These are phyloP conservation scores for Barnettozyma botsteinii DNA, from an alignment of 805 yeast species.

Conservation along the genomic window DNA sequence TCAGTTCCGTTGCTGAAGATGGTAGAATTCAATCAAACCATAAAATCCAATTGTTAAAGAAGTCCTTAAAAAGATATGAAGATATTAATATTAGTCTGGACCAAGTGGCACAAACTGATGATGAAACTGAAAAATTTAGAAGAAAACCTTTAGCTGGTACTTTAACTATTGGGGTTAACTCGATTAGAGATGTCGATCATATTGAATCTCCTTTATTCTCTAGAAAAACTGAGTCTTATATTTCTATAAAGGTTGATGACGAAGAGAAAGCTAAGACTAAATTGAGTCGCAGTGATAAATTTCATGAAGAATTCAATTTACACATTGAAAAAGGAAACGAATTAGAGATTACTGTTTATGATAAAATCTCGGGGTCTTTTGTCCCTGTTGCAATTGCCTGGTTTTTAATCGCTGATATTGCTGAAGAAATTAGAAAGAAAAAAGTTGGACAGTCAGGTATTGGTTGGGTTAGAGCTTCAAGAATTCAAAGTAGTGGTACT, in stretches of 20 bases:
- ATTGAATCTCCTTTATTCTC: slow-evolving; percentile 77
- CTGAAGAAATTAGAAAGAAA: slow-evolving; percentile 90
- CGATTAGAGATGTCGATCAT: slow-evolving; percentile 88
- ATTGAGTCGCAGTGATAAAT: slow-evolving; percentile 67
- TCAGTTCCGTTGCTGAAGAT: slow-evolving; percentile 82
- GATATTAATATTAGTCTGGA: slow-evolving; percentile 72
- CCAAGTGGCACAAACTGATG: slow-evolving; percentile 54
- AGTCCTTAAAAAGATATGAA: slow-evolving; percentile 80
- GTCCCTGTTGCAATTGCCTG: slow-evolving; percentile 91
- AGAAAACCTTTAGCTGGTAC: slow-evolving; percentile 82
- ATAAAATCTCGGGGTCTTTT: slow-evolving; percentile 56
- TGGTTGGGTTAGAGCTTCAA: slow-evolving; percentile 87
- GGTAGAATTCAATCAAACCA: slow-evolving; percentile 81
- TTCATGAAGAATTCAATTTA: slow-evolving; percentile 78
- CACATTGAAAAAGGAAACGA: slow-evolving; percentile 90
- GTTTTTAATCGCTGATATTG: slow-evolving; percentile 85
- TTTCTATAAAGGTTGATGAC: slow-evolving; percentile 82
- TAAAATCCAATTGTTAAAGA: slow-evolving; percentile 76
- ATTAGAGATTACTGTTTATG: slow-evolving; percentile 82
- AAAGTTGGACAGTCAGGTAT: slow-evolving; percentile 73
- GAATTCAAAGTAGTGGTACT: slow-evolving; percentile 28
- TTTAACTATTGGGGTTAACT: slow-evolving; percentile 64
- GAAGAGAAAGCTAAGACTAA: slow-evolving; percentile 73
- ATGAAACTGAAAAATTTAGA: slow-evolving; percentile 62
- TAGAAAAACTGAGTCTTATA: slow-evolving; percentile 72